These are phyloP conservation scores for Hysterangium stoloniferum DNA, from an alignment of 768 basidiomycete species.

Conservation along the genomic window DNA sequence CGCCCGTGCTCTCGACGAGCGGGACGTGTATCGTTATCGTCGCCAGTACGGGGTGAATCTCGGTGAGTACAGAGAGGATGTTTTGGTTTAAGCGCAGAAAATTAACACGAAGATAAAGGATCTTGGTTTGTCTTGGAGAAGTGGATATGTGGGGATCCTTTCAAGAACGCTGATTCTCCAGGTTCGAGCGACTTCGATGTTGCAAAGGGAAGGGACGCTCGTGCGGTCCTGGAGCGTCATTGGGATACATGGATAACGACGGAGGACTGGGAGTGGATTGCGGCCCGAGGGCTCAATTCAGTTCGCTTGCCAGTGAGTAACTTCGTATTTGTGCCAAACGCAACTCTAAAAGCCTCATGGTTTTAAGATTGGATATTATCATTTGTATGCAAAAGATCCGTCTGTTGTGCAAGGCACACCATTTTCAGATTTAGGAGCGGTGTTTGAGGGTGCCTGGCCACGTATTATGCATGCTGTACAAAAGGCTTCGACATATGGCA, in stretches of 20 bases:
- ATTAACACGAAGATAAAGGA: constrained; percentile 32
- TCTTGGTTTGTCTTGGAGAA: constrained; percentile 75
- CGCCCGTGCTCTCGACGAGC: neutral
- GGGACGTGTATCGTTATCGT: constrained; percentile 47
- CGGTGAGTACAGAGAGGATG: constrained; percentile 35
- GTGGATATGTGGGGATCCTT: constrained; percentile 64
- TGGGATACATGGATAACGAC: constrained; percentile 50
- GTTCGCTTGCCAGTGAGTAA: constrained; percentile 52
- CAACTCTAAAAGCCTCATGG: neutral
- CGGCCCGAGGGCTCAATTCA: constrained; percentile 45
- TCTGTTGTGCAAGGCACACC: constrained; percentile 58
- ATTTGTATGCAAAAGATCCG: constrained; percentile 50
- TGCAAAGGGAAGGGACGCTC: constrained; percentile 42
- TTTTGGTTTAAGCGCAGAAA: constrained; percentile 12
- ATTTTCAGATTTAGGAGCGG: constrained; percentile 41
- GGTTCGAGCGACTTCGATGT: constrained; percentile 54
- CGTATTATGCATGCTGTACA: constrained; percentile 53
- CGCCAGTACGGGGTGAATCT: constrained; percentile 80
- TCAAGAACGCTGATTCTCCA: constrained; percentile 41
- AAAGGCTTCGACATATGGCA: constrained; percentile 43
- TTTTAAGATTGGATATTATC: constrained; percentile 67
- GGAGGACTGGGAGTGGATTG: constrained; percentile 49
- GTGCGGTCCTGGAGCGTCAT: constrained; percentile 36
- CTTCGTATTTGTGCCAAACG: neutral
- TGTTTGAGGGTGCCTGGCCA: constrained; percentile 61